Conservation (phyloP, 1,284 basidiomycete species). For the Fomitopsis pinicola region DNA sequence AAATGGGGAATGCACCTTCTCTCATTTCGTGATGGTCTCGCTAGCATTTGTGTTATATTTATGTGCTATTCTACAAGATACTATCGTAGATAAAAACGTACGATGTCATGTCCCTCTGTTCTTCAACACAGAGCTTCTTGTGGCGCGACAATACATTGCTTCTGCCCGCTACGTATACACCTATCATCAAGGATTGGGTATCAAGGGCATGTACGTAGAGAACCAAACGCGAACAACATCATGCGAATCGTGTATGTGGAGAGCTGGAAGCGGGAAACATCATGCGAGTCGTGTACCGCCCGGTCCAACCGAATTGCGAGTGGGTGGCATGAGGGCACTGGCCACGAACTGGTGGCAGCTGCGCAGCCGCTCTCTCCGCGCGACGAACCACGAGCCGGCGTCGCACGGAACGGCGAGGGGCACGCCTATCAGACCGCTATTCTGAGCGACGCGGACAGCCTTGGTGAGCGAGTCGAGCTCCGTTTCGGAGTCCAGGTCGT, state of each 20-base stretch:
- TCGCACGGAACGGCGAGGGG: slow-evolving; percentile 48
- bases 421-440: slow-evolving; percentile 43
- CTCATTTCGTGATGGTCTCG: too few species aligned
- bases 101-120: too few species aligned
- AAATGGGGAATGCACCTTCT: too few species aligned
- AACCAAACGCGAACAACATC: background rate
- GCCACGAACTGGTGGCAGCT: slow-evolving; percentile 65
- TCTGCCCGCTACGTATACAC: too few species aligned
- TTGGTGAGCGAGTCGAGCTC: slow-evolving; percentile 58
- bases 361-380: slow-evolving; percentile 64
- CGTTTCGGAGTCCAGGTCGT: slow-evolving; percentile 76
- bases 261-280: background rate
- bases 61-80: too few species aligned
- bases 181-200: too few species aligned
- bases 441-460: slow-evolving; percentile 50
- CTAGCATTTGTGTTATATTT: too few species aligned
- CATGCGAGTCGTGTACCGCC: slow-evolving; percentile 10
- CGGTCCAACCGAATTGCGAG: slow-evolving; percentile 15
- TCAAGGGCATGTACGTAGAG: too few species aligned
- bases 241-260: slow-evolving; percentile 6
- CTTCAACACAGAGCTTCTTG: too few species aligned
- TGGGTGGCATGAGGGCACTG: slow-evolving; percentile 42
- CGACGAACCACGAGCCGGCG: slow-evolving; percentile 66
- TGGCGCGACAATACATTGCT: too few species aligned
- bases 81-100: too few species aligned